Evolutionary conservation across 2,329 filamentous ascomycete species (phyloP).

Genomic region (Verticillium tricorpus): DNA sequence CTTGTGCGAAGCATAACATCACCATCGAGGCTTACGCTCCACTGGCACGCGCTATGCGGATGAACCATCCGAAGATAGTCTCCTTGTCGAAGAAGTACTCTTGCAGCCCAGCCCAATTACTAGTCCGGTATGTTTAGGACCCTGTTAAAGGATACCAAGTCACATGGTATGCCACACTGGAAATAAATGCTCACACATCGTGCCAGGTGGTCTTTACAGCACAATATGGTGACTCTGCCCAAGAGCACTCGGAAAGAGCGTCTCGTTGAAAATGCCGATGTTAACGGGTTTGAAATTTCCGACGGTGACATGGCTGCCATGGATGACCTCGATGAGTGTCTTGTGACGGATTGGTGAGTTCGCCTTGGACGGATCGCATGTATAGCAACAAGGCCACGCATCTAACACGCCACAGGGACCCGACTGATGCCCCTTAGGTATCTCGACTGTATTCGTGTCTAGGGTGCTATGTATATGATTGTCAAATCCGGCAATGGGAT

Average conservation of each 20-base stretch:
- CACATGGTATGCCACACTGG: not conserved
- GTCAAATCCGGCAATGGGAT: not conserved
- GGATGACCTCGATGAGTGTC: constrained; percentile 64
- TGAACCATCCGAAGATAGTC: constrained; percentile 61
- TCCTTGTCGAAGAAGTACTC: constrained; percentile 62
- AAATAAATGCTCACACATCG: not conserved
- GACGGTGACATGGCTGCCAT: constrained; percentile 58
- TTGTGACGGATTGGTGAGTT: constrained; percentile 63
- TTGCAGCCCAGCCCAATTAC: constrained; percentile 67
- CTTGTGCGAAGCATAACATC: constrained; percentile 63
- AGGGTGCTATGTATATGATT: not conserved
- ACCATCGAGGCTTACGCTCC: constrained; percentile 77
- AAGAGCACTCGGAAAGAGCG: constrained; percentile 63
- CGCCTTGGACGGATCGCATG: not conserved
- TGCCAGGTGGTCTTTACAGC: constrained; percentile 68
- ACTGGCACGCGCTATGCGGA: constrained; percentile 64
- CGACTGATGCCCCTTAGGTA: constrained; percentile 21
- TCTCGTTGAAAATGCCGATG: constrained; percentile 60
- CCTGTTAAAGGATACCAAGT: not conserved
- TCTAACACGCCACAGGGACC: constrained; percentile 19
- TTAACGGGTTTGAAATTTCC: constrained; percentile 57
- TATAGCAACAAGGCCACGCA: not conserved
- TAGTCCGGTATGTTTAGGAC: constrained; percentile 45
- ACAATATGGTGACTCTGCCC: constrained; percentile 67
- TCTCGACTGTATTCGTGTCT: not conserved